Conservation (phyloP, 176 grass and related monocot species). For the Avena insularis region DNA sequence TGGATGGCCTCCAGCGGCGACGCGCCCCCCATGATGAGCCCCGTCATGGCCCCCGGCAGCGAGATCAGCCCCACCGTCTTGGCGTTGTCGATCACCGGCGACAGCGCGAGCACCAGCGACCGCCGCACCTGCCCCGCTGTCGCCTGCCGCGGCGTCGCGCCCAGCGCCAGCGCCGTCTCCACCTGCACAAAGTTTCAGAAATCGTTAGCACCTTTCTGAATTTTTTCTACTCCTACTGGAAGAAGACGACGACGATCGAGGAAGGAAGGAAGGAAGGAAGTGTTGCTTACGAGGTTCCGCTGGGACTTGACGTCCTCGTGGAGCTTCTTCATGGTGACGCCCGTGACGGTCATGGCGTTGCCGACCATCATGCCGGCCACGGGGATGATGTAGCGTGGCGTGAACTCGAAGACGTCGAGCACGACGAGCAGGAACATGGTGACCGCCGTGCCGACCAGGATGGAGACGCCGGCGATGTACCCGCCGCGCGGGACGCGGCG, state of each 20-base stretch:
- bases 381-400: conserved; percentile 85
- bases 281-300: conserved; percentile 27
- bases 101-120: conserved; percentile 64
- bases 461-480: conserved; percentile 66
- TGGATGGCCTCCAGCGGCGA: conserved; percentile 84
- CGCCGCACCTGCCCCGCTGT: conserved; percentile 69
- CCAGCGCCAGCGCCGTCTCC: conserved; percentile 84
- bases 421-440: conserved; percentile 83
- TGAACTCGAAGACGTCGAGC: conserved; percentile 85
- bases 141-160: conserved; percentile 83
- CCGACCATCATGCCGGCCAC: conserved; percentile 96
- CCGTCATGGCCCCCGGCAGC: conserved; percentile 81
- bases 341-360: conserved; percentile 93
- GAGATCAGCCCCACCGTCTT: conserved; percentile 85
- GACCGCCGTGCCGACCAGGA: conserved; percentile 71
- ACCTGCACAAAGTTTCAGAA: conserved; percentile 45
- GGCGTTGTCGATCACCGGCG: conserved; percentile 63
- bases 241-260: too few relatives aligned
- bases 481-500: conserved; percentile 68
- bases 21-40: conserved; percentile 82
- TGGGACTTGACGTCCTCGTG: conserved; percentile 54
- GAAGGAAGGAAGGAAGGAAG: too few relatives aligned
- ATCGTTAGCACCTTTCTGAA: too few relatives aligned
- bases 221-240: too few relatives aligned
- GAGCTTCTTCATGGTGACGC: conserved; percentile 69